Percentiles rank a stretch among this genome's conserved stretches.
Conservation (phyloP, 2,329 filamentous ascomycete species). For the Monilinia fructigena region DNA sequence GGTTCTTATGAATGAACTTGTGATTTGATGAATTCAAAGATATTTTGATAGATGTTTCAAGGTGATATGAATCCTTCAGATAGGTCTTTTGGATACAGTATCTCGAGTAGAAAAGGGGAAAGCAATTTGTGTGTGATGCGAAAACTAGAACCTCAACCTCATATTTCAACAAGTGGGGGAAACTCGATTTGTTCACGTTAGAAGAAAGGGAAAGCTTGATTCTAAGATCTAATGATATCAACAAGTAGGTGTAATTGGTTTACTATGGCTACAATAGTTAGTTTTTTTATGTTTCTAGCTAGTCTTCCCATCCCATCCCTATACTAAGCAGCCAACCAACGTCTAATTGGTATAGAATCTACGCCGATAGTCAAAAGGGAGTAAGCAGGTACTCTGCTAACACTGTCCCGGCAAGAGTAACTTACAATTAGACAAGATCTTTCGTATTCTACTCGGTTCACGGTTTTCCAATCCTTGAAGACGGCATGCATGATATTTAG, state of each 20-base stretch:
- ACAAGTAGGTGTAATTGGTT: neutral
- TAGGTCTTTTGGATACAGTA: neutral
- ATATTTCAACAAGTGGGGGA: constrained; percentile 6
- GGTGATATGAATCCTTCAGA: neutral
- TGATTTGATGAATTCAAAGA: neutral
- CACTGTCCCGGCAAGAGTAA: neutral
- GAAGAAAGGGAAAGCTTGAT: neutral
- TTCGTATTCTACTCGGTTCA: too few relatives aligned
- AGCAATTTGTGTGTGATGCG: neutral
- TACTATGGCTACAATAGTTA: too few relatives aligned
- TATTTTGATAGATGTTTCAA: neutral
- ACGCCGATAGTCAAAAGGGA: neutral
- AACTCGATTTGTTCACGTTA: neutral
- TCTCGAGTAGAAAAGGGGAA: neutral
- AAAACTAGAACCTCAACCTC: neutral
- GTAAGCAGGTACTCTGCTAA: too few relatives aligned
- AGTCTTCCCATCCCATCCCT: neutral
- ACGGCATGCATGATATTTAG: too few relatives aligned
- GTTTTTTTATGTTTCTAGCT: neutral
- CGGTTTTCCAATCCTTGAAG: too few relatives aligned
- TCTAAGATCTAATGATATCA: neutral
- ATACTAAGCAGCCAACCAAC: neutral
- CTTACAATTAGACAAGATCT: neutral
- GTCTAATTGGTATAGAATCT: neutral
- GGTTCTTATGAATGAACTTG: neutral